phyloP scores from a whole-genome alignment of 257 asterid species.

The Buddleja alternifolia region DNA sequence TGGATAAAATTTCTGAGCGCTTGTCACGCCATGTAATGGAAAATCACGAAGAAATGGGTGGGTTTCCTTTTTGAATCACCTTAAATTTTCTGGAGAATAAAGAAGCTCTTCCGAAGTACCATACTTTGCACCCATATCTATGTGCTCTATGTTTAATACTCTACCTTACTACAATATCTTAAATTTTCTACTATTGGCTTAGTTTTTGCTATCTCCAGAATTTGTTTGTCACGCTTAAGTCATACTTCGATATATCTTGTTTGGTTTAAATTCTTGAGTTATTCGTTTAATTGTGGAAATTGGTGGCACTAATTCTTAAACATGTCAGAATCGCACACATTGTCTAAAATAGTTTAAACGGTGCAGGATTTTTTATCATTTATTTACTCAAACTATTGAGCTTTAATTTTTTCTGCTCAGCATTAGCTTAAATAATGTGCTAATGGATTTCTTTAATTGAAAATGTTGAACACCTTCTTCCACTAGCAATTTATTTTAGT shows the following conservation, averaged over 20 bases:
- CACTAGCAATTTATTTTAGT: slow-evolving; percentile 13
- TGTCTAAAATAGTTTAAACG: slow-evolving; percentile 9
- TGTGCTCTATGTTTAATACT: slow-evolving; percentile 18
- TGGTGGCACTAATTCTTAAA: background rate
- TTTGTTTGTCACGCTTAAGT: slow-evolving; percentile 6
- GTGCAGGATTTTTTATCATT: slow-evolving; percentile 15
- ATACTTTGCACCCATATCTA: slow-evolving; percentile 22
- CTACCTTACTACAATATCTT: slow-evolving; percentile 24
- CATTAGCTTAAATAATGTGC: slow-evolving; percentile 8
- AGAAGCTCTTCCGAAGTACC: slow-evolving; percentile 13
- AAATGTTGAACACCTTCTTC: slow-evolving; percentile 22
- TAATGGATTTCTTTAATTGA: background rate
- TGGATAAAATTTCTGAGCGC: slow-evolving; percentile 87
- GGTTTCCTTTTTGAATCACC: slow-evolving; percentile 41
- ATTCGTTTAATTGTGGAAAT: background rate
- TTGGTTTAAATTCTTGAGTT: slow-evolving; percentile 22
- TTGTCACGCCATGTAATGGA: slow-evolving; percentile 96
- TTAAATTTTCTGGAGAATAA: slow-evolving; percentile 16
- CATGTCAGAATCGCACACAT: background rate
- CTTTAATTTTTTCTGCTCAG: background rate
- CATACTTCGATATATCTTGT: slow-evolving; percentile 8
- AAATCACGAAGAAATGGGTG: slow-evolving; percentile 99
- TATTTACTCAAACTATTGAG: slow-evolving; percentile 16
- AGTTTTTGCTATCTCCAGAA: background rate
- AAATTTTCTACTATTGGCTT: slow-evolving; percentile 1